Evolutionary conservation across 1,284 basidiomycete genomes (phyloP), one percentile per base, ranked within the genome.

Genomic region (Dichomitus squalens): DNA sequence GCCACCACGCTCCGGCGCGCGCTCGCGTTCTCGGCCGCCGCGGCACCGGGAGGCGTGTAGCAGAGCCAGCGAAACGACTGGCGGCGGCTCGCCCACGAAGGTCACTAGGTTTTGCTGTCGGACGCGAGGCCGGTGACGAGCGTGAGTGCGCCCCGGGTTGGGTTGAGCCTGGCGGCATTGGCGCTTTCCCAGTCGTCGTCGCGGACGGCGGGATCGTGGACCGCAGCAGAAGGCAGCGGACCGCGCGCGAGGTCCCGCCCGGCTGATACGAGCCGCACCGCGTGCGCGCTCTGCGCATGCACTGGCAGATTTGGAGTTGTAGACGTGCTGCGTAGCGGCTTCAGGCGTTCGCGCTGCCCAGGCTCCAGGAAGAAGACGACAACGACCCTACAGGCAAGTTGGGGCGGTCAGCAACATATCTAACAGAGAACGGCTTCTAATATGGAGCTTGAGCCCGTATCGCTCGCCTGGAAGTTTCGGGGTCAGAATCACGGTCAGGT

Each of bases 241-340:
- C 44, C 21, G 38, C 36, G 21, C 8, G 39, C 38, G 43, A 53
- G 46, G 44, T 53, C 52, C 16, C 46, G 46, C 23, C 34, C 46
- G 34, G 48, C 25, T 2, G 52, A 38, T 25, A 53, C 14, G 44
- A 47, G 48, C 2, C 52, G 43, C 14, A 35, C 52, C 7, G 44
- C 46, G 44, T 47, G 52, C 7, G 53, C 41, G 44, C 44, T 54
- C 36, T 54, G 53, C 25, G 36, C 38, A 27, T 54, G 49, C 4
- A 38, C 44, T 3, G 48, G 43, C 21, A 46, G 31, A 35, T 9
- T 44, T 7, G 52, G 43, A 20, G 34, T 38, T 5, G 52, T 34
- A 34, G 31, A 33, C n/a, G 21, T 5, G 31, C 7, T 6, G 31
- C 12, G n/a, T 33, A 7, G 31, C 31, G 16, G 46, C 7, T 8